Conservation (phyloP, 225 moss, liverwort and hornwort species). For the Bryum argenteum region DNA sequence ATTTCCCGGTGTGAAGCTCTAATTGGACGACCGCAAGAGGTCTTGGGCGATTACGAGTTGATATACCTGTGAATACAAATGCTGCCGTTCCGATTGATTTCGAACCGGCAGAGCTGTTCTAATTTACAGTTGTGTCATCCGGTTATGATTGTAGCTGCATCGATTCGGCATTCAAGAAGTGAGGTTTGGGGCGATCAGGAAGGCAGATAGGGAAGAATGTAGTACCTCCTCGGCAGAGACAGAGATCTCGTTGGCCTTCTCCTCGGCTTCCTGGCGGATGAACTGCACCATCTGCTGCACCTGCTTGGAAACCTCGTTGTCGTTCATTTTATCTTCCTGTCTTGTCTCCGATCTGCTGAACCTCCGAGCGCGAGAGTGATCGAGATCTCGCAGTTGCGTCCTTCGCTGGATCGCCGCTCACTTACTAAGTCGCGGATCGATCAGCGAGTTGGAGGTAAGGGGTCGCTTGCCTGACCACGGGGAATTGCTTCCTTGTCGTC, state of each 20-base stretch:
- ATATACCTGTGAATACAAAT: neutral
- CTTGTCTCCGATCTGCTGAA: neutral
- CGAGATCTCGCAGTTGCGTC: neutral
- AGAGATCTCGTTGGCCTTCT: constrained; percentile 76
- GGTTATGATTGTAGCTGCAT: neutral
- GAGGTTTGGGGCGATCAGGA: neutral
- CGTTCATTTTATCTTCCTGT: constrained; percentile 56
- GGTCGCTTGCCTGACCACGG: neutral
- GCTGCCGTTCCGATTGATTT: neutral
- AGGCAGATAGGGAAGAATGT: neutral
- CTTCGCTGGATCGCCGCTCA: neutral
- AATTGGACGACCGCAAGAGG: neutral
- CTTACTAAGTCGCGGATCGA: neutral
- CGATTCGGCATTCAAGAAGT: neutral
- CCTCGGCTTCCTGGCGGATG: constrained; percentile 80
- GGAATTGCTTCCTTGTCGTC: neutral
- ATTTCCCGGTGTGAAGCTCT: neutral
- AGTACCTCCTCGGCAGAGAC: constrained; percentile 66
- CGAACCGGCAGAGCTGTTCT: neutral
- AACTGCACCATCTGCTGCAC: constrained; percentile 82
- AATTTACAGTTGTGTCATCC: constrained; percentile 8
- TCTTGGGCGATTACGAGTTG: neutral
- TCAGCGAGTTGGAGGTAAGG: neutral
- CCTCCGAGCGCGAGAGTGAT: neutral
- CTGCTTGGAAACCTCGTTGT: constrained; percentile 70